These are phyloP conservation scores for Candida verbasci DNA, from an alignment of 805 yeast species.

Conservation along the genomic window DNA sequence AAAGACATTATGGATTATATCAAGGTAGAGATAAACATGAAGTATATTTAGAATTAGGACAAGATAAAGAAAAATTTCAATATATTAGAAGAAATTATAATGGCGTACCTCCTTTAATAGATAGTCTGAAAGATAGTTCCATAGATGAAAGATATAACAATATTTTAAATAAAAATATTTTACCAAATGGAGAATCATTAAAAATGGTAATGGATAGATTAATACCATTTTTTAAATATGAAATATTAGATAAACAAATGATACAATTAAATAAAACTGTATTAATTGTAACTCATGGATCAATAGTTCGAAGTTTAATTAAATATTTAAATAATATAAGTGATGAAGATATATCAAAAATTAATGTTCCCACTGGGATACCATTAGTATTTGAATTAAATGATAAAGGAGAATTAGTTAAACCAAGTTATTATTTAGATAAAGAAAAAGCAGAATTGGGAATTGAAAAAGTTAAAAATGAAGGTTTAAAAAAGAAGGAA, in stretches of 20 bases:
- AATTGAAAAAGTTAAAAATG: slow-evolving; percentile 30
- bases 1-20: slow-evolving; percentile 40
- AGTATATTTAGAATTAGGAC: slow-evolving; percentile 31
- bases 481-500: slow-evolving; percentile 16
- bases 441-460: slow-evolving; percentile 35
- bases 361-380: slow-evolving; percentile 42
- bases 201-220: slow-evolving; percentile 36
- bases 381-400: slow-evolving; percentile 40
- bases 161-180: slow-evolving; percentile 14
- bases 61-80: slow-evolving; percentile 33
- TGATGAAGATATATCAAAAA: slow-evolving; percentile 34
- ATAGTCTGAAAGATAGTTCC: slow-evolving; percentile 20
- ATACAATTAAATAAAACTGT: slow-evolving; percentile 24
- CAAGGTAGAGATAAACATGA: slow-evolving; percentile 38
- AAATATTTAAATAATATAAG: slow-evolving; percentile 32
- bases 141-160: slow-evolving; percentile 35
- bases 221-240: slow-evolving; percentile 31
- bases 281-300: slow-evolving; percentile 40
- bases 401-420: slow-evolving; percentile 22
- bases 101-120: slow-evolving; percentile 33
- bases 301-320: slow-evolving; percentile 37
- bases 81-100: slow-evolving; percentile 33
- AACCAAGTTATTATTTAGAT: slow-evolving; percentile 35
- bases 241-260: slow-evolving; percentile 22
- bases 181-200: slow-evolving; percentile 38